Conservation (phyloP, 768 basidiomycete species). For the Boletellus sp. region DNA sequence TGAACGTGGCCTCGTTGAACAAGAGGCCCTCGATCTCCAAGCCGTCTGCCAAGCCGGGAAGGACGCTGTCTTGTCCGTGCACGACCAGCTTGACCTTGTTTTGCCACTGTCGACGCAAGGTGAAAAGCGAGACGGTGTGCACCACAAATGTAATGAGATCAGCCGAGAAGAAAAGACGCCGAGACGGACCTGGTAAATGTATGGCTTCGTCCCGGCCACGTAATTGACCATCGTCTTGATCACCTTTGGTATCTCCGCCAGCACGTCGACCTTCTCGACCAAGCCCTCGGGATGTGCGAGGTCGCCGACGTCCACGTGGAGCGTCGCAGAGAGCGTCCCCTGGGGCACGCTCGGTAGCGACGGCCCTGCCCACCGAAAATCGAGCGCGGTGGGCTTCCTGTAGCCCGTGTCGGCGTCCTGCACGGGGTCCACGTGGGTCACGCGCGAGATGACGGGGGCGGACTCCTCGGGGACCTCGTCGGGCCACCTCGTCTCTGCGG, state of each 20-base stretch:
- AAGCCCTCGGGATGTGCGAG: constrained; percentile 63
- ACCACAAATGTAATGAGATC: no score
- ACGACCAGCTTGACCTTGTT: constrained; percentile 53
- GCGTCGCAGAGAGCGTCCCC: constrained; percentile 52
- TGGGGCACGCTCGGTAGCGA: constrained; percentile 52
- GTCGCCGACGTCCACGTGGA: constrained; percentile 57
- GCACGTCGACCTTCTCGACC: constrained; percentile 90
- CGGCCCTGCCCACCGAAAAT: constrained; percentile 76
- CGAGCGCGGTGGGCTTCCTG: constrained; percentile 60
- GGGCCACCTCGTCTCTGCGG: constrained; percentile 76
- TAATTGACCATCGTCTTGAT: constrained; percentile 92
- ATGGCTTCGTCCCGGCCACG: constrained; percentile 90
- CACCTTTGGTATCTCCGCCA: constrained; percentile 92
- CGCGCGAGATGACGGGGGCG: constrained; percentile 57
- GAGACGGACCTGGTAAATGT: constrained; percentile 80
- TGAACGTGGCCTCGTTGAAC: constrained; percentile 92
- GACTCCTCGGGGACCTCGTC: constrained; percentile 51
- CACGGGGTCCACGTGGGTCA: constrained; percentile 55
- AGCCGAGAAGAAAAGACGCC: background rate
- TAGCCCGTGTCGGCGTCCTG: constrained; percentile 83
- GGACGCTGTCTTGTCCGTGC: constrained; percentile 38
- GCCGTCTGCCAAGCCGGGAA: constrained; percentile 39
- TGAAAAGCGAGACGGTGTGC: no score
- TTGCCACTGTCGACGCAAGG: constrained; percentile 48
- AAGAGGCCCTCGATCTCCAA: constrained; percentile 58